A percentile compares a stretch with the other conserved stretches of the same genome.
phyloP scores from a whole-genome alignment of 805 yeast species.

The Cyberlindnera xishuangbannaensis region DNA sequence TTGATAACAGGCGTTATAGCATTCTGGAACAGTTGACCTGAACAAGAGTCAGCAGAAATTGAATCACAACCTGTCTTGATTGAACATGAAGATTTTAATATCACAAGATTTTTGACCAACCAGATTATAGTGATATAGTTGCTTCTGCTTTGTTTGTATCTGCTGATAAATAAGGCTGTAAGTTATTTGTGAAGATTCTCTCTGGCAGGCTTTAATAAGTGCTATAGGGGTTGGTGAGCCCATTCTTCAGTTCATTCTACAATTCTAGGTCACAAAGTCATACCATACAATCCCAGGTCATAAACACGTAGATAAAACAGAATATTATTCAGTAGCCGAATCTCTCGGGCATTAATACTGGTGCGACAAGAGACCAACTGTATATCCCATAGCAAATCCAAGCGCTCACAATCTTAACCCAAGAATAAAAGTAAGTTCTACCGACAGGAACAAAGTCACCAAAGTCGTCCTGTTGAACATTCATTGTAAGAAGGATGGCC shows the following conservation, averaged over 20 bases:
- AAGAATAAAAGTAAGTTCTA: slow-evolving; percentile 87
- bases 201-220: no score
- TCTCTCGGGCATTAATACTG: slow-evolving; percentile 84
- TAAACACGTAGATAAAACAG: no score
- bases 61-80: slow-evolving; percentile 47
- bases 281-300: background rate
- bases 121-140: slow-evolving; percentile 81
- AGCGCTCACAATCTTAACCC: slow-evolving; percentile 89
- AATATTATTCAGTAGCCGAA: slow-evolving; percentile 39
- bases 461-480: slow-evolving; percentile 74
- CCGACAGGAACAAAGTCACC: slow-evolving; percentile 97
- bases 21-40: slow-evolving; percentile 72
- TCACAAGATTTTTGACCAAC: slow-evolving; percentile 69
- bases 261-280: background rate
- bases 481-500: slow-evolving; percentile 87
- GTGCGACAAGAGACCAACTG: slow-evolving; percentile 90
- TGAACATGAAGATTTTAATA: slow-evolving; percentile 69
- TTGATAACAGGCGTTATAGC: slow-evolving; percentile 38
- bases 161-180: slow-evolving; percentile 80
- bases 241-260: no score
- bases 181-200: no score
- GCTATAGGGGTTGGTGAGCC: no score
- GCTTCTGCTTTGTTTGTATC: slow-evolving; percentile 74
- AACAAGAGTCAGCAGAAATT: slow-evolving; percentile 70
- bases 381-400: slow-evolving; percentile 87